These are phyloP conservation scores for Eutypella sp. DNA, from an alignment of 2,329 filamentous ascomycete genomes.

Conservation along the genomic window DNA sequence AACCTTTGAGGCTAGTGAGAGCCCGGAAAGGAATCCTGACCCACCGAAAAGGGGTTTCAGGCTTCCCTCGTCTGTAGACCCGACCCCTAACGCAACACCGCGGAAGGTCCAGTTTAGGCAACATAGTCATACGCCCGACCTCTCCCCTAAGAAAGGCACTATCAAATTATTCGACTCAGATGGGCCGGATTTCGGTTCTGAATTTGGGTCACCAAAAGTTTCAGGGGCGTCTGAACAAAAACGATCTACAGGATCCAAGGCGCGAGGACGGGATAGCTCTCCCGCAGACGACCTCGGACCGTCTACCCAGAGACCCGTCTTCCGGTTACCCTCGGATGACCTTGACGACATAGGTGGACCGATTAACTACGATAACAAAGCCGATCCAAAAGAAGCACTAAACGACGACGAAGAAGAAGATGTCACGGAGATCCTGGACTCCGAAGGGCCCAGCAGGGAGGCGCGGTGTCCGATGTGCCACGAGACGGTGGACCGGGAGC, in stretches of 20 bases:
- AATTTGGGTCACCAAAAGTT: background rate
- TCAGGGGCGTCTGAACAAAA: background rate
- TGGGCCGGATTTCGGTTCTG: background rate
- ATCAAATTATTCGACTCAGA: slow-evolving; percentile 4
- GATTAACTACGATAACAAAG: slow-evolving; percentile 12
- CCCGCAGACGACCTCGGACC: slow-evolving; percentile 7
- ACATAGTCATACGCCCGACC: slow-evolving; percentile 4
- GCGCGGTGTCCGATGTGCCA: slow-evolving; percentile 64
- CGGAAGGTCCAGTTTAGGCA: slow-evolving; percentile 2
- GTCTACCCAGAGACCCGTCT: slow-evolving; percentile 13
- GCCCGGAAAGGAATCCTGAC: slow-evolving; percentile 7
- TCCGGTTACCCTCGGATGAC: slow-evolving; percentile 10
- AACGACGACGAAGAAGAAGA: slow-evolving; percentile 12
- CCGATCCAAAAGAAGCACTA: slow-evolving; percentile 16
- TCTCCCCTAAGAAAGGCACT: slow-evolving; percentile 2
- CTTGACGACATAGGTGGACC: slow-evolving; percentile 18
- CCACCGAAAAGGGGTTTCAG: slow-evolving; percentile 9
- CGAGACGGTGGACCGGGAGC: slow-evolving; percentile 47
- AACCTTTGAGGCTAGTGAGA: background rate
- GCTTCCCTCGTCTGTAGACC: slow-evolving; percentile 1
- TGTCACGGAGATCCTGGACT: slow-evolving; percentile 11
- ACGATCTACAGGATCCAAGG: slow-evolving; percentile 3
- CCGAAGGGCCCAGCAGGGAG: slow-evolving; percentile 4
- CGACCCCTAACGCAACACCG: slow-evolving; percentile 5
- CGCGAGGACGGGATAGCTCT: slow-evolving; percentile 4